Evolutionary conservation across 2,329 filamentous ascomycete species (phyloP).

Genomic region (Fusarium anguioides): DNA sequence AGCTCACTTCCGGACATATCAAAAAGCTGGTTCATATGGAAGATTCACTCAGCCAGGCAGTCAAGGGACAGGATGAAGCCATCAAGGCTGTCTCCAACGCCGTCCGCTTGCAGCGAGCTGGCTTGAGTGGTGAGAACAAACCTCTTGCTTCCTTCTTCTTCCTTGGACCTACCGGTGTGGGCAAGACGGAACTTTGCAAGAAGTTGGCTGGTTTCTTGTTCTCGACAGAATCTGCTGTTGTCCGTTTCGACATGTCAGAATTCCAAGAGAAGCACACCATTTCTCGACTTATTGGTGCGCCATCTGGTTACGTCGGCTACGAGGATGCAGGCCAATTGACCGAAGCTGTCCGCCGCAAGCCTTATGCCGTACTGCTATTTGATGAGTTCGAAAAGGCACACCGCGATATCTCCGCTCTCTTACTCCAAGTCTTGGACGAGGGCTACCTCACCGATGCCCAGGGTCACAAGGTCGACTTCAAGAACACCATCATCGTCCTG

Average conservation of each 20-base stretch:
- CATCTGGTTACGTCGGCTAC: conserved; percentile 95
- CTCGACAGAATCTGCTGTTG: conserved; percentile 88
- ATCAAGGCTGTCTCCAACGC: conserved; percentile 91
- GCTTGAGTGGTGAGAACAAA: conserved; percentile 89
- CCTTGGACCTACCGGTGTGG: conserved; percentile 94
- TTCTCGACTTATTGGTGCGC: conserved; percentile 89
- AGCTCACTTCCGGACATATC: conserved; percentile 91
- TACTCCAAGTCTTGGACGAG: conserved; percentile 95
- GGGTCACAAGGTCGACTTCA: conserved; percentile 96
- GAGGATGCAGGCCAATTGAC: conserved; percentile 97
- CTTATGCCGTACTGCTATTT: conserved; percentile 93
- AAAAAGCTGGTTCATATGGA: conserved; percentile 98
- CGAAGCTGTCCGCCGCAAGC: conserved; percentile 93
- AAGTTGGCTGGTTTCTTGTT: conserved; percentile 94
- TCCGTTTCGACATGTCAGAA: conserved; percentile 97
- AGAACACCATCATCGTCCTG: conserved; percentile 95
- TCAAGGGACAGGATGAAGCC: conserved; percentile 94
- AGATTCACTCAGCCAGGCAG: conserved; percentile 82
- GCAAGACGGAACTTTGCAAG: conserved; percentile 98
- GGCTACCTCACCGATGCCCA: conserved; percentile 95
- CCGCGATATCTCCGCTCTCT: conserved; percentile 88
- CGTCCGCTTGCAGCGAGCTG: conserved; percentile 92
- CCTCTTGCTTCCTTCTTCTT: conserved; percentile 98
- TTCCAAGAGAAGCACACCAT: conserved; percentile 98
- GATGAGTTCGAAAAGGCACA: conserved; percentile 99